A percentile compares a stretch with the other conserved stretches of the same genome.
Conservation (phyloP, 176 grass and related monocot genomes). For the Aegilops tauschii region DNA sequence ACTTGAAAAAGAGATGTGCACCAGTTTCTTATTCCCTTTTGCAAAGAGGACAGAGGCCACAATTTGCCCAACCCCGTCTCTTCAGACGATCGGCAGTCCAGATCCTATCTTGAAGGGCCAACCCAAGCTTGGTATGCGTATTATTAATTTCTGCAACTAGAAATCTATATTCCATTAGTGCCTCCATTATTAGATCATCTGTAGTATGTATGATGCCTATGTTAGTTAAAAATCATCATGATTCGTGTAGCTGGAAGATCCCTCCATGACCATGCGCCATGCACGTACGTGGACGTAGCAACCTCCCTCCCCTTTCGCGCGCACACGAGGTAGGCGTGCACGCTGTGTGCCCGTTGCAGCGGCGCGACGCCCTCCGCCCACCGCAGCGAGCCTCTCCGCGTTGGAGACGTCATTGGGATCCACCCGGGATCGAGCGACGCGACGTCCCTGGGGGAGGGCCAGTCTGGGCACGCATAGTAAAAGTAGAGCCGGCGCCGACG, state of each 20-base stretch:
- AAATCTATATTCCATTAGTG: too few species aligned
- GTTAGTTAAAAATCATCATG: background rate
- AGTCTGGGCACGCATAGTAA: background rate
- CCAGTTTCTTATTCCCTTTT: too few species aligned
- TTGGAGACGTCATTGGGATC: background rate
- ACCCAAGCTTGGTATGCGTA: too few species aligned
- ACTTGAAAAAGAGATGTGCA: too few species aligned
- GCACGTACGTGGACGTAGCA: background rate
- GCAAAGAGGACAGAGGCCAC: too few species aligned
- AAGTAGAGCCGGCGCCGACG: background rate
- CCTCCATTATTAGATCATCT: background rate
- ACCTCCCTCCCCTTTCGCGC: background rate
- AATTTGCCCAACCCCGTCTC: too few species aligned
- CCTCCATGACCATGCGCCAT: background rate
- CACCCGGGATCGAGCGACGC: background rate
- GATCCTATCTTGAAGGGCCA: too few species aligned
- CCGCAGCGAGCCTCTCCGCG: background rate
- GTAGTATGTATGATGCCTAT: background rate
- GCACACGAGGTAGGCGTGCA: background rate
- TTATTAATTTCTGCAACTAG: too few species aligned
- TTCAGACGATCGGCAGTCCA: too few species aligned
- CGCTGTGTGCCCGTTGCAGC: background rate
- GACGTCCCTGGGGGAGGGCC: background rate
- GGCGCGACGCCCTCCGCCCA: background rate
- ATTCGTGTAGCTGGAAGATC: background rate